These are phyloP conservation scores for Cyclotella sp. DNA, from an alignment of 108 stramenopile genomes.

Conservation along the genomic window DNA sequence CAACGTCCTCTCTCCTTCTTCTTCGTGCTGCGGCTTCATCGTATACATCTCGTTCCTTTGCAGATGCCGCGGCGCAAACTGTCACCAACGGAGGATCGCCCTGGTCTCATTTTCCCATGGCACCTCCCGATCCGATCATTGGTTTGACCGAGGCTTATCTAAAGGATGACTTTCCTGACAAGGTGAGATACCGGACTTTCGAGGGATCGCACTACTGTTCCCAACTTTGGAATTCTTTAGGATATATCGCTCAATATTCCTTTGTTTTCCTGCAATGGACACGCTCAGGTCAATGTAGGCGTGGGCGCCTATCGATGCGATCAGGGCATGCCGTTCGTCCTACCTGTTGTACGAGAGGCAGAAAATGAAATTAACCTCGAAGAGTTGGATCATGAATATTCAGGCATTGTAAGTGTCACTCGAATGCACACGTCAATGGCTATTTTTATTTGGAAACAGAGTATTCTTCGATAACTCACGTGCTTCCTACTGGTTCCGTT, in stretches of 20 bases:
- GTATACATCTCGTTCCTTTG: constrained; percentile 12
- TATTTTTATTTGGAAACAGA: neutral
- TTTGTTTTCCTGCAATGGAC: neutral
- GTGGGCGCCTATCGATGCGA: constrained; percentile 97
- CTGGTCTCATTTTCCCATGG: constrained; percentile 91
- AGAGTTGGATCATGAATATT: constrained; percentile 82
- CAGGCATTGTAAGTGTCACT: constrained; percentile 69
- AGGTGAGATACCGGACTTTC: constrained; percentile 31
- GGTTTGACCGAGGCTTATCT: constrained; percentile 90
- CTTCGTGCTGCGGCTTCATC: neutral
- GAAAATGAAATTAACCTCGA: constrained; percentile 81
- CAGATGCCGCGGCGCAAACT: constrained; percentile 15
- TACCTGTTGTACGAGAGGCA: constrained; percentile 95
- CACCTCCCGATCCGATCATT: constrained; percentile 97
- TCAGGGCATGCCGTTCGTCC: constrained; percentile 93
- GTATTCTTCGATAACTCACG: neutral
- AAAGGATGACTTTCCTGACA: constrained; percentile 78
- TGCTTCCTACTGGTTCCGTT: neutral
- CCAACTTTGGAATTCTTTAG: neutral
- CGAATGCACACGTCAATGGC: neutral
- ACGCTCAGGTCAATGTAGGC: constrained; percentile 78
- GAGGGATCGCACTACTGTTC: no score
- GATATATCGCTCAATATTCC: neutral
- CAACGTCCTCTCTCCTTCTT: neutral
- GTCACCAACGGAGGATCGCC: constrained; percentile 50